These are phyloP conservation scores for Ustilago hordei DNA, from an alignment of 1,284 basidiomycete species.

Conservation along the genomic window DNA sequence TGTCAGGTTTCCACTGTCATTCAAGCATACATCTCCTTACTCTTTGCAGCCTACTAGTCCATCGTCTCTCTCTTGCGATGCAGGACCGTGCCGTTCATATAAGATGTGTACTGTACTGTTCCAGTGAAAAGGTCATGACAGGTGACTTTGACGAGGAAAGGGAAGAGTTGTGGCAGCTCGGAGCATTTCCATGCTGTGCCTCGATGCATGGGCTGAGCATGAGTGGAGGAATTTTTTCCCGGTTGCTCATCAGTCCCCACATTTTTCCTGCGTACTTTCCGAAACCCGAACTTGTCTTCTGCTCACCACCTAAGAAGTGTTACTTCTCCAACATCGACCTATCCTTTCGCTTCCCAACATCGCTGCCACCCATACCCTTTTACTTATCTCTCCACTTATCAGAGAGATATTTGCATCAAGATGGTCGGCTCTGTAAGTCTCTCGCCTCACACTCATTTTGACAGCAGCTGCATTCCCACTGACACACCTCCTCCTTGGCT, in stretches of 20 bases:
- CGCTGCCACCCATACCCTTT: not conserved
- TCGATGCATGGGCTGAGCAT: not conserved
- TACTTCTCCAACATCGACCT: not conserved
- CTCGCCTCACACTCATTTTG: not conserved
- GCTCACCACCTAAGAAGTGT: conserved; percentile 4
- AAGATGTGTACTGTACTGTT: not conserved
- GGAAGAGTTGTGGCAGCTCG: not conserved
- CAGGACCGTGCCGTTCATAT: not conserved
- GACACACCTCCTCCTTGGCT: not conserved
- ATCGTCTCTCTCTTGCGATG: not conserved
- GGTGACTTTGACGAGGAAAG: not conserved
- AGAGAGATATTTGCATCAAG: not conserved
- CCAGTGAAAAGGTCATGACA: not conserved
- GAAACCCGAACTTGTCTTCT: conserved; percentile 20
- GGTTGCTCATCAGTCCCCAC: conserved; percentile 11
- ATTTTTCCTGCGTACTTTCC: conserved; percentile 18
- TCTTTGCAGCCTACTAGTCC: not conserved
- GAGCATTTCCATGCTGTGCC: conserved; percentile 7
- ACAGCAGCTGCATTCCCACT: not conserved
- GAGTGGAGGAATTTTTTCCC: conserved; percentile 5
- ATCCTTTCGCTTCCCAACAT: not conserved
- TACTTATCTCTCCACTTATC: not conserved
- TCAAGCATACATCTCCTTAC: not conserved
- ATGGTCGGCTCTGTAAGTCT: conserved; percentile 45
- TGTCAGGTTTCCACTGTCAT: not conserved